Evolutionary conservation across 1,284 basidiomycete genomes (phyloP), one percentile per base, ranked within the genome.

Genomic region (Pseudozyma pruni): DNA sequence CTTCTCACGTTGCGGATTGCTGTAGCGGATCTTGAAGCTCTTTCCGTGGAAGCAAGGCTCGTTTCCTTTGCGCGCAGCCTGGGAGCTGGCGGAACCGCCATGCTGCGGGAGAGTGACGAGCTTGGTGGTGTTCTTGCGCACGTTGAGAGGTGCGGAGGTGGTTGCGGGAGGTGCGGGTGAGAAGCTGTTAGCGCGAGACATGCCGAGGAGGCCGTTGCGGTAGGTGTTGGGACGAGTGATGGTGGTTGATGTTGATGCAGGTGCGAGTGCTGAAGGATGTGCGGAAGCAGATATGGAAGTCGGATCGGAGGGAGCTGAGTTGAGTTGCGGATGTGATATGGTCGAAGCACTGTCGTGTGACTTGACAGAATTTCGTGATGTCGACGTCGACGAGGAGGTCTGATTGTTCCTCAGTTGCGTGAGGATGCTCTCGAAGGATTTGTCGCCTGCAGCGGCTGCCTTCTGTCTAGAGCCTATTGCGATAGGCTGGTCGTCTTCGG

Each of bases 111-210:
- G 33, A 29, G 45, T 35, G 48, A 59, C 33, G 34, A 47, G 35
- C 39, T 45, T 49, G 40, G 8, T 13, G 32, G 41, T 13, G 37
- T 39, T 14, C 31, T 63, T 70, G 31, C 67, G 60, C 44, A 60
- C 48, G 32, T 11, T 43, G 38, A 53, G 31, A 19, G 51, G 16
- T 19, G 55, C 13, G 27, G 37, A 17, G 27, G 43, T 27, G 32
- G 46, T 27, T 9, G 49, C 32, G 25, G 48, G 34, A 22, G 51
- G 54, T 38, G 51, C 60, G 33, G 60, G 52, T 14, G 67, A 70
- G 56, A 70, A 70, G 56, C 67, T 70, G 34, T 60, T 55, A 19
- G 67, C 67, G 25, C 67, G 67, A 39, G 67, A 70, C 60, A 70
- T 70, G 48, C 56, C 56, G 17, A 70, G 53, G 10, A 70, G 52